A percentile compares a stretch with the other conserved stretches of the same genome.
Conservation (phyloP, 2,329 filamentous ascomycete genomes). For the Exophiala lecanii-corni region DNA sequence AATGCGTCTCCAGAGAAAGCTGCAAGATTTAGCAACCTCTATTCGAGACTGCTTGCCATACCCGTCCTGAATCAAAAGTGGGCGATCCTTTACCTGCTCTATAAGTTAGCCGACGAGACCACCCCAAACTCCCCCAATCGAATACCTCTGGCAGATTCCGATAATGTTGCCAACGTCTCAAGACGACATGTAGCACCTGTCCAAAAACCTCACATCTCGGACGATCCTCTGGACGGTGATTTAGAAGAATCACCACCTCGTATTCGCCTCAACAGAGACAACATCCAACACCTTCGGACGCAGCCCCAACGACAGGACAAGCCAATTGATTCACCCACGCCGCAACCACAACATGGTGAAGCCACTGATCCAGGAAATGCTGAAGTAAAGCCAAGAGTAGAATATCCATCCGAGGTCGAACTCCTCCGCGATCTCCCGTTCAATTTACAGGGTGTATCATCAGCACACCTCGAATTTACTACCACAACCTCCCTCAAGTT, state of each 20-base stretch:
- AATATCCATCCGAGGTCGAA: conserved; percentile 56
- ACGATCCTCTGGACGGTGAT: conserved; percentile 13
- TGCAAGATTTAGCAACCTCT: conserved; percentile 81
- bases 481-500: conserved; percentile 67
- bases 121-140: conserved; percentile 44
- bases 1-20: conserved; percentile 71
- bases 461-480: conserved; percentile 73
- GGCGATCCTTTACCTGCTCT: conserved; percentile 88
- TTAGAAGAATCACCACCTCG: conserved; percentile 1
- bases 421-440: conserved; percentile 81
- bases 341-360: neutral
- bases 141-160: conserved; percentile 37
- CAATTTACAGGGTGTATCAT: conserved; percentile 87
- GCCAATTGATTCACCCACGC: neutral
- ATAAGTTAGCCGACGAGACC: conserved; percentile 70
- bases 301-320: neutral
- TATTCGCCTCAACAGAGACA: neutral
- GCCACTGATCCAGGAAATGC: conserved; percentile 1
- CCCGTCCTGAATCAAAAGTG: conserved; percentile 94
- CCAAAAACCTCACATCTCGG: conserved; percentile 5
- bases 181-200: conserved; percentile 12
- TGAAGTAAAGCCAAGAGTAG: conserved; percentile 8
- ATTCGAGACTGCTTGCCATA: conserved; percentile 81
- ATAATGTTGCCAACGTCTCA: conserved; percentile 30
- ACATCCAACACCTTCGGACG: neutral